A percentile compares a stretch with the other conserved stretches of the same genome.
These are phyloP conservation scores for Nakataea oryzae DNA, from an alignment of 2,329 filamentous ascomycete species.

Conservation along the genomic window DNA sequence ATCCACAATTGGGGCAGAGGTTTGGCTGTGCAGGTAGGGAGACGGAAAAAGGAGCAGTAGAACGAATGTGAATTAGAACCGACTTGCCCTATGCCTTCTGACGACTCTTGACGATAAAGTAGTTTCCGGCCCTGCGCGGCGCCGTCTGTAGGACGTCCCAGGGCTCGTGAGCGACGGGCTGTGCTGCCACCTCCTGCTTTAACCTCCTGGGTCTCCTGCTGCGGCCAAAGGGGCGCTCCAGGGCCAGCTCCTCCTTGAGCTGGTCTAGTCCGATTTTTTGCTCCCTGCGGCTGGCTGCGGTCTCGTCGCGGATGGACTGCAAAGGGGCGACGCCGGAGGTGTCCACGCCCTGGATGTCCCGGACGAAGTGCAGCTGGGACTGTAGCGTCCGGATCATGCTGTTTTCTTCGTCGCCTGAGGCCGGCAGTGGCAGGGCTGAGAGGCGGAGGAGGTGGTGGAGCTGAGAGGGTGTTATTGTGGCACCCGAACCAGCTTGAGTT, in stretches of 20 bases:
- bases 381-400: slow-evolving; percentile 65
- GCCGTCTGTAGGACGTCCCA: slow-evolving; percentile 65
- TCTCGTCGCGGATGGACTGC: slow-evolving; percentile 73
- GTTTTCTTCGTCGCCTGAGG: slow-evolving; percentile 49
- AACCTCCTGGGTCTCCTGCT: slow-evolving; percentile 31
- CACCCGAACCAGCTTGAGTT: too few species aligned
- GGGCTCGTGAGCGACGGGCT: slow-evolving; percentile 35
- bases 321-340: slow-evolving; percentile 65
- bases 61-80: neutral
- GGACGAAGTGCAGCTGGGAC: slow-evolving; percentile 85
- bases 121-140: slow-evolving; percentile 55
- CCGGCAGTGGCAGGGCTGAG: slow-evolving; percentile 72
- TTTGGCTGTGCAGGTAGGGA: too few species aligned
- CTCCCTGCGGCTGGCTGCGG: slow-evolving; percentile 39
- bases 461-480: slow-evolving; percentile 50
- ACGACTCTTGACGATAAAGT: slow-evolving; percentile 62
- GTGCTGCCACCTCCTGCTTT: slow-evolving; percentile 19
- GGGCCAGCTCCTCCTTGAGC: slow-evolving; percentile 42
- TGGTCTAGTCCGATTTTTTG: slow-evolving; percentile 48
- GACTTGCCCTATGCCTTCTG: neutral
- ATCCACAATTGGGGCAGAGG: too few species aligned
- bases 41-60: neutral
- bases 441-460: slow-evolving; percentile 80
- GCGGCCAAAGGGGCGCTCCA: slow-evolving; percentile 52
- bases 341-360: slow-evolving; percentile 69